These are phyloP conservation scores for Aureobasidium melanogenum DNA, from an alignment of 2,329 filamentous ascomycete genomes.

Conservation along the genomic window DNA sequence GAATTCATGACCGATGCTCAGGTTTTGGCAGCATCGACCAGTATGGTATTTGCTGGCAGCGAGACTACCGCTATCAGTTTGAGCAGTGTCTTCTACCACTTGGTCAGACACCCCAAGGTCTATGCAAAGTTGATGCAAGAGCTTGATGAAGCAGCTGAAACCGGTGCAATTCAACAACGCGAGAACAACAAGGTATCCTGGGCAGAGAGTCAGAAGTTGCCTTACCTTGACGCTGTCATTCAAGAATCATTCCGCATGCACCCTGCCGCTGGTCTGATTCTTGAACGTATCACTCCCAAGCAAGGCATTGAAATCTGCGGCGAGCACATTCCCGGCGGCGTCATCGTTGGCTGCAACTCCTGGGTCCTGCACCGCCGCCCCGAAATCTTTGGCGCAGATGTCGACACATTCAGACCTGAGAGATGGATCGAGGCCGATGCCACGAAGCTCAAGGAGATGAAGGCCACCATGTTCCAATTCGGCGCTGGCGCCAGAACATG, in stretches of 20 bases:
- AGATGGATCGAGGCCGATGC: conserved; percentile 51
- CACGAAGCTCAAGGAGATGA: conserved; percentile 55
- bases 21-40: conserved; percentile 63
- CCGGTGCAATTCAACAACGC: conserved; percentile 38
- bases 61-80: conserved; percentile 74
- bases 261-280: conserved; percentile 61
- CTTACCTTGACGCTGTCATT: conserved; percentile 68
- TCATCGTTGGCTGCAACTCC: conserved; percentile 64
- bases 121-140: conserved; percentile 52
- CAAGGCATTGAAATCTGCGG: conserved; percentile 57
- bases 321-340: conserved; percentile 55
- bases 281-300: conserved; percentile 64
- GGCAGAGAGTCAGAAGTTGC: conserved; percentile 59
- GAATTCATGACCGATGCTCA: conserved; percentile 63
- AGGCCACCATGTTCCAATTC: conserved; percentile 57
- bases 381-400: conserved; percentile 60
- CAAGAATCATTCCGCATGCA: conserved; percentile 72
- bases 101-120: conserved; percentile 53
- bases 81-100: conserved; percentile 62
- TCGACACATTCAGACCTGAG: conserved; percentile 57
- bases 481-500: conserved; percentile 63
- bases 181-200: conserved; percentile 56
- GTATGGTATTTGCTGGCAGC: conserved; percentile 63
- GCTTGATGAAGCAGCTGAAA: conserved; percentile 49
- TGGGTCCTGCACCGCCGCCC: conserved; percentile 64